Percentiles rank a stretch among this genome's conserved stretches.
Evolutionary conservation across 2,329 filamentous ascomycete genomes (phyloP).

Genomic region (Tolypocladium guangdongense): DNA sequence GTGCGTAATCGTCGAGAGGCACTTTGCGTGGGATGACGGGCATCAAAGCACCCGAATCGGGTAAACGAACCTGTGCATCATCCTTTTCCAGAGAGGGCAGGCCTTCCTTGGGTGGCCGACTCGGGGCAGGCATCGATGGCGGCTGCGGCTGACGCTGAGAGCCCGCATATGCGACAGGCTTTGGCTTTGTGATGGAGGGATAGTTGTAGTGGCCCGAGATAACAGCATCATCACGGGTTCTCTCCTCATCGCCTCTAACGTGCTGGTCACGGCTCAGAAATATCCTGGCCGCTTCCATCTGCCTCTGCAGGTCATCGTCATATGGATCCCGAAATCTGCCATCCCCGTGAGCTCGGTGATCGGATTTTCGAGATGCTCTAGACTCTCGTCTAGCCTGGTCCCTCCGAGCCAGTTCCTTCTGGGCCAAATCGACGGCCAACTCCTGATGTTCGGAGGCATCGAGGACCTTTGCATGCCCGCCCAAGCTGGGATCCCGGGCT

Average conservation of each 20-base stretch:
- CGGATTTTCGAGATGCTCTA: constrained; percentile 29
- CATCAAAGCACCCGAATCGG: background rate
- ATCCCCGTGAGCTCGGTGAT: background rate
- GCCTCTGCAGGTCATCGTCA: constrained; percentile 33
- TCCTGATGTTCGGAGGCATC: constrained; percentile 63
- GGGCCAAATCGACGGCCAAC: constrained; percentile 65
- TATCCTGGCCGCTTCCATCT: constrained; percentile 43
- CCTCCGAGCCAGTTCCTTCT: constrained; percentile 58
- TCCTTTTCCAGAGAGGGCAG: constrained; percentile 2
- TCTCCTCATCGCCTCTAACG: constrained; percentile 14
- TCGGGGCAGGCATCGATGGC: constrained; percentile 17
- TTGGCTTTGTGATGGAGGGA: constrained; percentile 43
- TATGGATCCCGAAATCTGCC: constrained; percentile 12
- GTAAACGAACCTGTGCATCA: constrained; percentile 1
- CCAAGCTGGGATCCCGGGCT: constrained; percentile 49
- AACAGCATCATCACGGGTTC: constrained; percentile 13
- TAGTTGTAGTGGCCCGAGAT: constrained; percentile 36
- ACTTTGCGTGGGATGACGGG: constrained; percentile 20
- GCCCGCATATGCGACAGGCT: constrained; percentile 33
- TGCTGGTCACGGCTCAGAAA: constrained; percentile 24
- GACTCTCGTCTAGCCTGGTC: constrained; percentile 49
- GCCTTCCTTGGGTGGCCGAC: constrained; percentile 20
- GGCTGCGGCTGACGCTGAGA: constrained; percentile 5
- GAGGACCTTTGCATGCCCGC: constrained; percentile 46
- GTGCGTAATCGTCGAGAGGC: constrained; percentile 11